Evolutionary conservation across 805 yeast genomes (phyloP), one percentile per base, ranked within the genome.

Genomic region (Deakozyma indianensis): DNA sequence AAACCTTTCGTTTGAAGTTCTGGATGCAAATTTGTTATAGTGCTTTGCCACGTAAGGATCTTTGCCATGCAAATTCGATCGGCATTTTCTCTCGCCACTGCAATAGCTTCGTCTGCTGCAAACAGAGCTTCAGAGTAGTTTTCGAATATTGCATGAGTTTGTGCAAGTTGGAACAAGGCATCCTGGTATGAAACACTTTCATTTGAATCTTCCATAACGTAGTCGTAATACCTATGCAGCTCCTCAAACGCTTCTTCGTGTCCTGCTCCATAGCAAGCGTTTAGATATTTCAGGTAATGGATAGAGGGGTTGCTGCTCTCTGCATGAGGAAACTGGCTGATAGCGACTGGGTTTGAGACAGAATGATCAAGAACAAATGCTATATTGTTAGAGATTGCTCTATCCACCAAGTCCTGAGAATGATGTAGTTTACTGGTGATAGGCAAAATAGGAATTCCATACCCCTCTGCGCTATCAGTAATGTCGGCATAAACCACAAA

Each of bases 91-190:
- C 96, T 67, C 0, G 96, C 96, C 2, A 87, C 86, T 4, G 82
- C 69, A 2, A 86, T 81, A 0, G 96, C 92, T 58, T 87, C 96
- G 50, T 82, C 85, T 5, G 86, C 82, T 1, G 94, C 80, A 51
- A 80, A 70, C 14, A 85, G 58, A 0, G 95, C 94, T 48, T 80
- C 80, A 11, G 70, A 70, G 50, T 73, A 73, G 46, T 78, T 77
- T 23, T 78, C 77, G 57, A 81, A 83, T 44, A 73, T 74, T 21
- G 80, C 78, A 51, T 84, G 86, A 35, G 83, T 62, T 0, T 83
- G 69, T 0, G 92, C 94, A 42, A 81, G 63, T 2, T 83, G 78
- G 18, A 84, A 67, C 25, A 85, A 64, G 0, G 94, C 88, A 58
- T 80, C 80, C 56, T 84, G 94, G 54, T 83, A 84, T 51, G 77